A percentile compares a stretch with the other conserved stretches of the same genome.
These are phyloP conservation scores for Gypsophila paniculata DNA, from an alignment of 179 eudicot species.

Conservation along the genomic window DNA sequence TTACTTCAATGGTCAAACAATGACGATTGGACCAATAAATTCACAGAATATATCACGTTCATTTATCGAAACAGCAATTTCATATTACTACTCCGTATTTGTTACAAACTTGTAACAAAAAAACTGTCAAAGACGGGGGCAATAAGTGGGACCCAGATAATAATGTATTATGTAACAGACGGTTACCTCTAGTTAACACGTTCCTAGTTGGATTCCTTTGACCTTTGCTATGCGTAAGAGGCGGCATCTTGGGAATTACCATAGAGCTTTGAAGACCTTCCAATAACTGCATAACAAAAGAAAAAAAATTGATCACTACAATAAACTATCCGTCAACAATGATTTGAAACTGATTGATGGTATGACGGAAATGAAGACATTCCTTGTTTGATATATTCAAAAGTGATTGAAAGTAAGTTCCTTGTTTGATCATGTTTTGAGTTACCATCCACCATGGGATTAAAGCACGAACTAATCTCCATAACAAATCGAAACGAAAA, in stretches of 20 bases:
- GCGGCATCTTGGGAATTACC: slow-evolving; percentile 64
- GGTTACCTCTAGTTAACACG: slow-evolving; percentile 43
- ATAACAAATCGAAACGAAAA: slow-evolving; percentile 7
- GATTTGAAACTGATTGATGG: no score
- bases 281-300: slow-evolving; percentile 52
- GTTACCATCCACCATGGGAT: neutral
- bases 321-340: no score
- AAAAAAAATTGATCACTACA: no score
- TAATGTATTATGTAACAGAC: neutral
- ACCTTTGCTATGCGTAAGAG: slow-evolving; percentile 63
- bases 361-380: no score
- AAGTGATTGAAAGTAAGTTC: no score
- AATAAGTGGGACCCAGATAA: no score
- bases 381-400: no score
- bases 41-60: neutral
- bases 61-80: neutral
- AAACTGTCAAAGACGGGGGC: no score
- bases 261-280: slow-evolving; percentile 94
- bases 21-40: neutral
- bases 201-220: slow-evolving; percentile 46
- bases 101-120: no score
- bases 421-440: no score
- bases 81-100: neutral
- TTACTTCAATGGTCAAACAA: neutral
- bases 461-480: neutral